Conservation (phyloP, 805 yeast genomes). For the Wickerhamomyces pijperi region DNA sequence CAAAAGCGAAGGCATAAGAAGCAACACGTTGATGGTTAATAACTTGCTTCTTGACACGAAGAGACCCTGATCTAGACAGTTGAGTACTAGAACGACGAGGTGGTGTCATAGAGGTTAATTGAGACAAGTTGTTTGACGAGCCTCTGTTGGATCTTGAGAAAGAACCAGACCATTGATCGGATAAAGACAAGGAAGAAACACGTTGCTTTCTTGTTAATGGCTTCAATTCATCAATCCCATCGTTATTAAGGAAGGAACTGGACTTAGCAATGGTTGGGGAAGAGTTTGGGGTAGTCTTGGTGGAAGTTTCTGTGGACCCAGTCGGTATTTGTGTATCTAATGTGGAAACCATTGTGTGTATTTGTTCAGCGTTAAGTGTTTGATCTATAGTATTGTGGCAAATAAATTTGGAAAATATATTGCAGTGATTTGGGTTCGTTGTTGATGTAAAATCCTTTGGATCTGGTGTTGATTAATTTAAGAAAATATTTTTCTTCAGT, state of each 20-base stretch:
- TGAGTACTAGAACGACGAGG: constrained; percentile 6
- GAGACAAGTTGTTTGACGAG: constrained; percentile 18
- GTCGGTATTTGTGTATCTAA: neutral
- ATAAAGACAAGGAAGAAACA: constrained; percentile 55
- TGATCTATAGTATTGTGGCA: too few relatives aligned
- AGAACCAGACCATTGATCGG: constrained; percentile 56
- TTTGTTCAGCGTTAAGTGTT: too few relatives aligned
- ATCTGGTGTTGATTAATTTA: too few relatives aligned
- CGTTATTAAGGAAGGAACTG: constrained; percentile 59
- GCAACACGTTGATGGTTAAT: constrained; percentile 68
- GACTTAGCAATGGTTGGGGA: constrained; percentile 25
- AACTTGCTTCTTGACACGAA: constrained; percentile 34
- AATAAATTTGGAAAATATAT: too few relatives aligned
- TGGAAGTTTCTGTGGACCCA: constrained; percentile 8
- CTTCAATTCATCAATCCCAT: constrained; percentile 57
- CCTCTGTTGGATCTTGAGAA: constrained; percentile 18
- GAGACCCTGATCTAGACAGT: constrained; percentile 16
- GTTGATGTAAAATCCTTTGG: too few relatives aligned
- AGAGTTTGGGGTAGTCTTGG: constrained; percentile 9
- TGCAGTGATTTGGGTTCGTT: too few relatives aligned
- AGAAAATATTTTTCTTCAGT: too few relatives aligned
- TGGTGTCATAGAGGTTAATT: constrained; percentile 16
- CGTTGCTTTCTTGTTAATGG: constrained; percentile 53
- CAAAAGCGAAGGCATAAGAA: constrained; percentile 83
- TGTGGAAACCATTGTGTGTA: constrained; percentile 1